Conservation (phyloP, 306 rosid species). For the Neltuma alba region DNA sequence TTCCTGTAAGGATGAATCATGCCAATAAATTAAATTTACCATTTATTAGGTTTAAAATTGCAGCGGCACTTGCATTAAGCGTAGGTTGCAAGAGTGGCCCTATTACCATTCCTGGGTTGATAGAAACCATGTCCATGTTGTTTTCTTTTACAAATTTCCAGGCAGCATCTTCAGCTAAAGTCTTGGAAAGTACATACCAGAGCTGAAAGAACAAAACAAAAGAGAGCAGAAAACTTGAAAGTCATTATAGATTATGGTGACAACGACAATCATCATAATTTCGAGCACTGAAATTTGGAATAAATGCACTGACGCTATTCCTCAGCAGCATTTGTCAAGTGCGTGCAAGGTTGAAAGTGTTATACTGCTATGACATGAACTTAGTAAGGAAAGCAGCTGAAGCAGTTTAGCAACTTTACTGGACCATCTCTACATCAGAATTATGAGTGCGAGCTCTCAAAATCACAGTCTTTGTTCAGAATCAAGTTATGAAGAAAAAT, state of each 20-base stretch:
- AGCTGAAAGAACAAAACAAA: slow-evolving; percentile 43
- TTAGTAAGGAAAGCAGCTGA: neutral
- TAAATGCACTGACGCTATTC: neutral
- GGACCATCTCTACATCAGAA: neutral
- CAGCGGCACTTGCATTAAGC: slow-evolving; percentile 67
- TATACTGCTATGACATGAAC: slow-evolving; percentile 12
- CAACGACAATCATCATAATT: slow-evolving; percentile 8
- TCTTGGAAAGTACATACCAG: slow-evolving; percentile 85
- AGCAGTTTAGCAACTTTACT: slow-evolving; percentile 27
- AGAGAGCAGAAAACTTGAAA: slow-evolving; percentile 17
- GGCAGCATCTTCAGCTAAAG: slow-evolving; percentile 89
- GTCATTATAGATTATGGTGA: neutral
- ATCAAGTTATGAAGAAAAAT: too few species aligned
- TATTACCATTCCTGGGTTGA: slow-evolving; percentile 75
- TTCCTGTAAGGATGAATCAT: neutral
- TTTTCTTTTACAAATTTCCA: slow-evolving; percentile 81
- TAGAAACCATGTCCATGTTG: slow-evolving; percentile 71
- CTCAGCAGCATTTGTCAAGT: neutral
- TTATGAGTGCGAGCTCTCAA: neutral
- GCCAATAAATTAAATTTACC: slow-evolving; percentile 47
- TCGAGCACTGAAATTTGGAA: slow-evolving; percentile 3
- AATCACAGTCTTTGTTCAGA: too few species aligned
- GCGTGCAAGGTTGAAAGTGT: neutral
- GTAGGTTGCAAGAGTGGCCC: slow-evolving; percentile 88
- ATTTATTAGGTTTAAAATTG: slow-evolving; percentile 54